A percentile compares a stretch with the other conserved stretches of the same genome.
These are phyloP conservation scores for Rhizopus delemar DNA, from an alignment of 371 early-diverging fungal species.

Conservation along the genomic window DNA sequence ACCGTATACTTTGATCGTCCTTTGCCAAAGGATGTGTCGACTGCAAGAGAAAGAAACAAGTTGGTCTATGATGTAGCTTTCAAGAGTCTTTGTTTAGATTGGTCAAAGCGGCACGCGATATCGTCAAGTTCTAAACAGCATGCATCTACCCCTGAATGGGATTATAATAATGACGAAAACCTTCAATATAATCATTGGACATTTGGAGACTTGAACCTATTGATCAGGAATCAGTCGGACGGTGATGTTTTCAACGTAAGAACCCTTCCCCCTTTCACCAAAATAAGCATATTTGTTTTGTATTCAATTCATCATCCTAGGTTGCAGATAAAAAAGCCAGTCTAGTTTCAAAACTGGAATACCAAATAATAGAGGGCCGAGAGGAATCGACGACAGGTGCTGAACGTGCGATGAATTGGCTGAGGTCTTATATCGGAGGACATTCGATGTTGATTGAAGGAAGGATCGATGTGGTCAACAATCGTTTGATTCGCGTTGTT, in stretches of 20 bases:
- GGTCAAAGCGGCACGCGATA: slow-evolving; percentile 13
- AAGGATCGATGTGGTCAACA: slow-evolving; percentile 21
- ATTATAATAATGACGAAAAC: slow-evolving; percentile 17
- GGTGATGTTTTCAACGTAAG: slow-evolving; percentile 12
- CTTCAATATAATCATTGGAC: slow-evolving; percentile 26
- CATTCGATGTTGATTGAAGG: slow-evolving; percentile 26
- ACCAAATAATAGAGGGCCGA: slow-evolving; percentile 10
- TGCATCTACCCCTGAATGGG: background rate
- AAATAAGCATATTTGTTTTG: too few species aligned
- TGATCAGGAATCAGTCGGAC: slow-evolving; percentile 24
- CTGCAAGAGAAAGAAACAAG: slow-evolving; percentile 13
- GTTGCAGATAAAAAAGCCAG: slow-evolving; percentile 6
- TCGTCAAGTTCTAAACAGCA: background rate
- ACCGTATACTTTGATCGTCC: slow-evolving; percentile 16
- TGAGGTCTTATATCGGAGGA: slow-evolving; percentile 28
- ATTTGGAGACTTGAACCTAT: slow-evolving; percentile 26
- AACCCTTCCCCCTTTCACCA: too few species aligned
- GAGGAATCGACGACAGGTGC: slow-evolving; percentile 19
- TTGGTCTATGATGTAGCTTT: slow-evolving; percentile 13
- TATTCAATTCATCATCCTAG: too few species aligned
- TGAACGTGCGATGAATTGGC: slow-evolving; percentile 25
- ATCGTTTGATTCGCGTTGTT: slow-evolving; percentile 18
- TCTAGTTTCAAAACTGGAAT: slow-evolving; percentile 24
- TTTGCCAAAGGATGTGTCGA: slow-evolving; percentile 13
- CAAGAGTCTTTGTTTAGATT: slow-evolving; percentile 21